phyloP scores from a whole-genome alignment of 2,329 filamentous ascomycete genomes.

The Calonectria pseudoreteaudii region DNA sequence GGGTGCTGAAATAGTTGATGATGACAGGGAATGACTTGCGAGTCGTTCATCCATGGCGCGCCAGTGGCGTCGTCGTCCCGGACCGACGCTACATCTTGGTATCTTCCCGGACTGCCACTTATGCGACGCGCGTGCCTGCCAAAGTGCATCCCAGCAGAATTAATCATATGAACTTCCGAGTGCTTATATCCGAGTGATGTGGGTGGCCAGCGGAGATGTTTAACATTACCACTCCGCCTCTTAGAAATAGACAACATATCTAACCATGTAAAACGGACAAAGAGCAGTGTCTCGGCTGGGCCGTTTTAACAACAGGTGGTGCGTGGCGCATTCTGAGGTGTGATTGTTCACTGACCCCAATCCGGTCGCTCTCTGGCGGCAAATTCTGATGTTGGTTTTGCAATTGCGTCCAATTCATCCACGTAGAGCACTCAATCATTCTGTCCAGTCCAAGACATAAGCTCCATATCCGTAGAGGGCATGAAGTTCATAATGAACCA shows the following conservation, averaged over 20 bases:
- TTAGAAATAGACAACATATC: slow-evolving; percentile 87
- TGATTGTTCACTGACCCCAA: slow-evolving; percentile 7
- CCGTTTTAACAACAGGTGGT: slow-evolving; percentile 44
- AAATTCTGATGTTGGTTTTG: slow-evolving; percentile 76
- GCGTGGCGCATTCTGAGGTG: neutral
- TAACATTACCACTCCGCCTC: slow-evolving; percentile 58
- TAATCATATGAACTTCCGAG: slow-evolving; percentile 78
- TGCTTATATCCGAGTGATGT: slow-evolving; percentile 79
- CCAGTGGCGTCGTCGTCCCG: slow-evolving; percentile 89
- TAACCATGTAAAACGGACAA: slow-evolving; percentile 70
- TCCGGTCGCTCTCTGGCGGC: neutral
- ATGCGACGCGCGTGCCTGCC: slow-evolving; percentile 85
- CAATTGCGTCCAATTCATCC: slow-evolving; percentile 72
- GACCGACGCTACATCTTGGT: slow-evolving; percentile 69
- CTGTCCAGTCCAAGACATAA: neutral
- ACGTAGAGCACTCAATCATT: slow-evolving; percentile 67
- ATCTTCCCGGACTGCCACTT: slow-evolving; percentile 77
- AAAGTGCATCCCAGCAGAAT: slow-evolving; percentile 89
- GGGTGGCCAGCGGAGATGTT: slow-evolving; percentile 74
- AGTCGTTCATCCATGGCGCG: slow-evolving; percentile 87
- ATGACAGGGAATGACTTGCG: slow-evolving; percentile 78
- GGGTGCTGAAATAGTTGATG: slow-evolving; percentile 53
- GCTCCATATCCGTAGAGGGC: neutral
- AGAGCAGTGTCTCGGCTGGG: slow-evolving; percentile 69
- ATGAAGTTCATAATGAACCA: neutral